Evolutionary conservation across 768 basidiomycete species (phyloP).

Genomic region (Boletus speciosus): DNA sequence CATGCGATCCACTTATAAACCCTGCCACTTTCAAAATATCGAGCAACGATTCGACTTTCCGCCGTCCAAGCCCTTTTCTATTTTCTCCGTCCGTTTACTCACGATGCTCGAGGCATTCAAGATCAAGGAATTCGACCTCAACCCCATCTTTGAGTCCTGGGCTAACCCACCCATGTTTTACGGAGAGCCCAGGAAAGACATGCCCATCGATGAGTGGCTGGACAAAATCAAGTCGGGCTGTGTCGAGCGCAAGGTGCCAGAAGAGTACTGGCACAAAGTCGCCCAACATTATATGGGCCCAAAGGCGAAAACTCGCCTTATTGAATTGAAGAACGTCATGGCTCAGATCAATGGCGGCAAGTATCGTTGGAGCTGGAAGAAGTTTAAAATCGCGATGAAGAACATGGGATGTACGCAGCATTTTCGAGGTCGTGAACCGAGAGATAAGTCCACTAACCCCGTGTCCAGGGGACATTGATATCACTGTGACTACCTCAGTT

Average conservation of each 20-base stretch:
- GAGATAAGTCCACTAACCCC: neutral
- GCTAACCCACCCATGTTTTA: slow-evolving; percentile 60
- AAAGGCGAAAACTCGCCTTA: slow-evolving; percentile 60
- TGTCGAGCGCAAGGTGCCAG: slow-evolving; percentile 63
- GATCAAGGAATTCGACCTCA: slow-evolving; percentile 72
- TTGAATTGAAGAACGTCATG: slow-evolving; percentile 72
- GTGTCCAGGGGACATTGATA: slow-evolving; percentile 63
- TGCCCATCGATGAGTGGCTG: slow-evolving; percentile 70
- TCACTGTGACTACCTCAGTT: slow-evolving; percentile 54
- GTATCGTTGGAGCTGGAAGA: slow-evolving; percentile 83
- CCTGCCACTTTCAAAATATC: slow-evolving; percentile 9
- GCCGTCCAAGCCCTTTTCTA: slow-evolving; percentile 8
- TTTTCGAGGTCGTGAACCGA: neutral
- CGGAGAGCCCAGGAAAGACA: slow-evolving; percentile 68
- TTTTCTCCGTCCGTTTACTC: neutral
- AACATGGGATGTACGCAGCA: slow-evolving; percentile 74
- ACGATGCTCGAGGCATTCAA: slow-evolving; percentile 73
- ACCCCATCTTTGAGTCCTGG: slow-evolving; percentile 66
- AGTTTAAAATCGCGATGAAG: slow-evolving; percentile 71
- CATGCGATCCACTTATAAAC: slow-evolving; percentile 29
- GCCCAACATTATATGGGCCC: slow-evolving; percentile 73
- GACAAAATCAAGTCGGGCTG: slow-evolving; percentile 71
- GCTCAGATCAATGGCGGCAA: slow-evolving; percentile 70
- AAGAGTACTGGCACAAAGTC: slow-evolving; percentile 81
- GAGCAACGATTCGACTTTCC: slow-evolving; percentile 15